Evolutionary conservation across 1,284 basidiomycete genomes (phyloP), one percentile per base, ranked within the genome.

Genomic region (Peniophora sp.): DNA sequence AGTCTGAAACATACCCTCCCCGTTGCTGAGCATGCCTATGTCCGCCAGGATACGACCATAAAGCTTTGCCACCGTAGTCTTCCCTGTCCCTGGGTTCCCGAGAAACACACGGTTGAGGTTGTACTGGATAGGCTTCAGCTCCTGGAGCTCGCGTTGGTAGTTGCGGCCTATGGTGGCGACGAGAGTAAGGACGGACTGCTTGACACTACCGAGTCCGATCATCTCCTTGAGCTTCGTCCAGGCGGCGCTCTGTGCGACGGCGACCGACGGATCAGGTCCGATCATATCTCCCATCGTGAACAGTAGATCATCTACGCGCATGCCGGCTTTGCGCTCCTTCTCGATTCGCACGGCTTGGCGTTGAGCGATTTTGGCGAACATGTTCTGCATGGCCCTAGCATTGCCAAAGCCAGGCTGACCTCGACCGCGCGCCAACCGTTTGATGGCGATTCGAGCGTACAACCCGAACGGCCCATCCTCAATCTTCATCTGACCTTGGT

Each of bases 1-100:
- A n/a, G 39, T 34, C 23, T 11, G 47, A 36, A 46, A 52, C 63
- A 55, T 56, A 81, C 83, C 81, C 76, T 85, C 83, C 12, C 79
- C 79, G 46, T 81, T 83, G 59, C 79, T 83, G 20, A 85, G 61
- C 37, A 85, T 62, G 6, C 76, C 75, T 0, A 85, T 60, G 52
- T 84, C 80, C 0, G 73, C 71, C 2, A 85, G 62, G 49, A 85
- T 77, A 52, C 71, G 71, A 0, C 83, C 83, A 53, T 85, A 85
- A 14, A 82, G 58, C 56, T 77, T 76, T 2, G 80, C 82, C 0
- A 85, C 82, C 0, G 82, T 78, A 2, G 82, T 85, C 59, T 85
- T 85, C 0, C 83, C 83, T 1, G 83, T 85, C 1, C 82, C 82
- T 1, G 83, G 83, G 1, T 74, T 75, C 2, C 82, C 83, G 11